Evolutionary conservation across 768 basidiomycete genomes (phyloP).

Genomic region (Suillus subluteus): DNA sequence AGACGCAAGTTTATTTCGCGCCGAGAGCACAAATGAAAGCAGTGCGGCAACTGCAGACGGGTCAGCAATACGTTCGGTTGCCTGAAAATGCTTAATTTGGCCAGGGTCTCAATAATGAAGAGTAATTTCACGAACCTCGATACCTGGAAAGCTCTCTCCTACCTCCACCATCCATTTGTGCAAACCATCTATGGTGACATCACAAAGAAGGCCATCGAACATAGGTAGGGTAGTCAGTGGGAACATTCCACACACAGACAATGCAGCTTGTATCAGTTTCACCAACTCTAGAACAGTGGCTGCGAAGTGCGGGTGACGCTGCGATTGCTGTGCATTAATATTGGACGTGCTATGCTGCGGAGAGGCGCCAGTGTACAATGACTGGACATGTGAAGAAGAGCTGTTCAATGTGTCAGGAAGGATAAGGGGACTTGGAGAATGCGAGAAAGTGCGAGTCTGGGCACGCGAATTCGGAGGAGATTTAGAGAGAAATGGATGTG

Average conservation of each 20-base stretch:
- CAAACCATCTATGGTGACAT: constrained; percentile 74
- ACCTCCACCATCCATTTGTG: constrained; percentile 68
- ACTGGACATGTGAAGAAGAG: constrained; percentile 27
- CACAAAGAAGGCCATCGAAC: constrained; percentile 76
- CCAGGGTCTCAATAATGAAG: constrained; percentile 7
- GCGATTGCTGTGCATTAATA: constrained; percentile 21
- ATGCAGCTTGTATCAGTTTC: constrained; percentile 70
- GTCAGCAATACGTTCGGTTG: constrained; percentile 74
- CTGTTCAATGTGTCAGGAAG: constrained; percentile 28
- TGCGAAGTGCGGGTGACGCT: constrained; percentile 51
- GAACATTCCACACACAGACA: constrained; percentile 74
- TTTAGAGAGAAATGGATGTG: constrained; percentile 29
- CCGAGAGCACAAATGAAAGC: constrained; percentile 66
- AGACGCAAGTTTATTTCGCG: constrained; percentile 70
- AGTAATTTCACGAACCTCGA: constrained; percentile 49
- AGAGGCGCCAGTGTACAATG: constrained; percentile 18
- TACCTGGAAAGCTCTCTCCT: constrained; percentile 59
- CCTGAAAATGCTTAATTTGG: constrained; percentile 39
- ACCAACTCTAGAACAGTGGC: constrained; percentile 76
- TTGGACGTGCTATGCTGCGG: constrained; percentile 21
- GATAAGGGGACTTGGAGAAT: constrained; percentile 27
- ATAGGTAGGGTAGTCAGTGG: constrained; percentile 26
- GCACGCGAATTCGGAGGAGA: constrained; percentile 28
- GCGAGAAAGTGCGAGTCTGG: constrained; percentile 34
- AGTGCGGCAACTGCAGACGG: constrained; percentile 72